Evolutionary conservation across 1,284 basidiomycete species (phyloP), one percentile per base, ranked within the genome.

Genomic region (Pyrrhoderma noxium): DNA sequence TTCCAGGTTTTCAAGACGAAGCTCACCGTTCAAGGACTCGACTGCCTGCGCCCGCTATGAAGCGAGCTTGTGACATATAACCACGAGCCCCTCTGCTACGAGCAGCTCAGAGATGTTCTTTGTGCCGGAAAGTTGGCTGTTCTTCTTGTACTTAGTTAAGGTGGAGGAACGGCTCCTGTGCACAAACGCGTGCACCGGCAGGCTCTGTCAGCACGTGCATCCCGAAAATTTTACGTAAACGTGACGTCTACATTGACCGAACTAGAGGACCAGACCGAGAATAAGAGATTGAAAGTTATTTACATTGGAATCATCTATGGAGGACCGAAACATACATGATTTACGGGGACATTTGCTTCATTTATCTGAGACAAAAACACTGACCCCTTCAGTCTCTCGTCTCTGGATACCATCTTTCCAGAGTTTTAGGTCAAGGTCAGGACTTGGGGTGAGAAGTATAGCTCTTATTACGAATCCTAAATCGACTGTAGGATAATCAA

Each of bases 11-110:
- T 4, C 4, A 23, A 13, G 0, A 9, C 1, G 21, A 8, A 23
- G 22, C 47, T 25, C 25, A 51, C 49, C 49, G 27, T 31, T 51
- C 49, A 21, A 51, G 49, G 21, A 45, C 49, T n/a, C 44, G 49
- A 40, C 43, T 25, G 16, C 49, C 45, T 25, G 44, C 49, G 35
- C 43, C 36, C 18, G 43, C 36, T 45, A 51, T 21, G 37, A 51
- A 44, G 43, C 49, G 49, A 42, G 49, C 21, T 31, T 51, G 42
- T 36, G 34, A 45, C 49, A 51, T 51, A 25, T 27, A 46, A 39
- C 25, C 21, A 11, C 23, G 16, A 16, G 11, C 27, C 11, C 27
- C 27, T n/a, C 27, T 31, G 27, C 38, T 7, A 21, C 19, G 7
- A 40, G 11, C 11, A 31, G 27, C 27, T 11, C 27, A 31, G 27